These are phyloP conservation scores for Fusarium solani-melongenae DNA, from an alignment of 2,329 filamentous ascomycete species.

Conservation along the genomic window DNA sequence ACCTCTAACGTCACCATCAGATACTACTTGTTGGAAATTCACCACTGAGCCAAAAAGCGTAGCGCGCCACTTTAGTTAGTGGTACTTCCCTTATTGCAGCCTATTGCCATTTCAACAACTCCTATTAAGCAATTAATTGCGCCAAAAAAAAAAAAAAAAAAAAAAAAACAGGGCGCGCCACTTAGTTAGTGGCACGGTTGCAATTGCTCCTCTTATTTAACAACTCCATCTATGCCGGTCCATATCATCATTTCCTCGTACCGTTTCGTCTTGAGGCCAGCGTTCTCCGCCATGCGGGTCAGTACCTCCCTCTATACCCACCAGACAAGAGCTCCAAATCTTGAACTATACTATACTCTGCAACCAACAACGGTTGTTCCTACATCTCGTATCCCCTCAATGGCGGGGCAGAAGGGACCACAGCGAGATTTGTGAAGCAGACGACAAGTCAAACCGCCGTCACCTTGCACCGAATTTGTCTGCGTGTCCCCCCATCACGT, in stretches of 20 bases:
- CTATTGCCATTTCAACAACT: too few species aligned
- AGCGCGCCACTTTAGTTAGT: too few species aligned
- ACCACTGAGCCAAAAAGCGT: too few species aligned
- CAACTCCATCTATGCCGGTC: background rate
- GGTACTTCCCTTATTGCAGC: too few species aligned
- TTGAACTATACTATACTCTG: background rate
- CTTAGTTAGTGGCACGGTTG: too few species aligned
- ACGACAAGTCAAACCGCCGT: background rate
- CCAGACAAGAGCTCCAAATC: background rate
- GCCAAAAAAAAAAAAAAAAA: too few species aligned
- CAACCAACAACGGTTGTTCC: background rate
- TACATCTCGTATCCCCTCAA: conserved; percentile 17
- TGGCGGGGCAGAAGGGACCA: conserved; percentile 14
- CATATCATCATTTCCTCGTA: background rate
- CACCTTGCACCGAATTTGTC: conserved; percentile 2
- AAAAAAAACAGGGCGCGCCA: too few species aligned
- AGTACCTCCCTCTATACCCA: conserved; percentile 3
- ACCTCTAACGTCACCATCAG: background rate
- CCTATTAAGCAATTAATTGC: too few species aligned
- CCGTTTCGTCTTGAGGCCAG: conserved; percentile 5
- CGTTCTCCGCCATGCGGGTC: conserved; percentile 2
- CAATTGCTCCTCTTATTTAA: too few species aligned
- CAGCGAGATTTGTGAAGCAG: conserved; percentile 11
- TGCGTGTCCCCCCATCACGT: background rate
- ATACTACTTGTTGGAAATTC: too few species aligned